Evolutionary conservation across 1,284 basidiomycete genomes (phyloP), one percentile per base, ranked within the genome.

Genomic region (Ustilago cynodontis): DNA sequence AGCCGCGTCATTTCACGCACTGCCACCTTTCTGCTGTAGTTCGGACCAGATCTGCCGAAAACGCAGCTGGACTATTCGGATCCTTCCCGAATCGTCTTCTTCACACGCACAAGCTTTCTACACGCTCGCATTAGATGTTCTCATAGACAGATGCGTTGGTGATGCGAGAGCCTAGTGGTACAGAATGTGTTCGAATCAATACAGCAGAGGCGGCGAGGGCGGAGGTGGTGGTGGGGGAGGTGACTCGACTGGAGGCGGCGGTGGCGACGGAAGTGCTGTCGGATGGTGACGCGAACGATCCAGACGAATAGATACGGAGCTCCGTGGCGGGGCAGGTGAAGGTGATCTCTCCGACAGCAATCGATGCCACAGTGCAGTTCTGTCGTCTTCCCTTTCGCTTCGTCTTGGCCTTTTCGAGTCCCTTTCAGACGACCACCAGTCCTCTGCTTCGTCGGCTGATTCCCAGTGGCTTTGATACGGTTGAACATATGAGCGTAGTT

Each of bases 291-390:
- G 35, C 3, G 35, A 37, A 37, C 35, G 35, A 14, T 37, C 35
- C 14, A 37, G 35, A 3, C 35, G 35, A 11, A 37, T 16, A 37
- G 35, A 14, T 37, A 13, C 35, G 35, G 35, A 37, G 8, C 43
- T 28, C 11, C 43, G 61, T n/a, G 31, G 58, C n/a, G 65, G 54
- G 7, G 5, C 31, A 33, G 65, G 55, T 3, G 65, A 57, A 11
- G 51, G 39, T 39, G 45, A 61, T 20, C 60, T 43, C 16, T 14
- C 56, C 20, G 49, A 29, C 22, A 63, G 26, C 53, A 66, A 16
- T 11, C 28, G 57, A 11, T 66, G 16, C 64, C 63, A 72, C 60
- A 72, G 22, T 1, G 57, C 61, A 28, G 41, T 55, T 24, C 57
- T 37, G 2, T 61, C 59, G 14, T 63, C 41, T 29, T 39, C 41